Evolutionary conservation across 1,139 yeast species (phyloP).

Genomic region (Yamadazyma blattariae): DNA sequence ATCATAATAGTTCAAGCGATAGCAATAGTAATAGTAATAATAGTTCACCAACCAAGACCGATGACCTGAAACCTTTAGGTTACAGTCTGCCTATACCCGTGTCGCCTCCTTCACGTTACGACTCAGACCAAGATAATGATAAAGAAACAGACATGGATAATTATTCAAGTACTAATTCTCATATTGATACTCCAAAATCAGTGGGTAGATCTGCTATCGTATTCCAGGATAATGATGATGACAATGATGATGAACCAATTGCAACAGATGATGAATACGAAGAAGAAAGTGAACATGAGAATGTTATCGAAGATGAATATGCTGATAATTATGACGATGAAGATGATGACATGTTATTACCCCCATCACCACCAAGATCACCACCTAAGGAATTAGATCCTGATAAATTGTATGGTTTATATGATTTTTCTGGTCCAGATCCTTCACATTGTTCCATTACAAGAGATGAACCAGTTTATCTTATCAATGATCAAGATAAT

Average conservation of each 20-base stretch:
- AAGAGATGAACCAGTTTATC: slow-evolving; percentile 78
- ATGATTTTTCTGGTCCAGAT: slow-evolving; percentile 88
- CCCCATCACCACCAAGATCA: slow-evolving; percentile 70
- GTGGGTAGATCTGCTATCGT: not conserved
- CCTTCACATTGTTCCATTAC: slow-evolving; percentile 84
- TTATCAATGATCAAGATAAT: slow-evolving; percentile 84
- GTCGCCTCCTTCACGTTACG: not conserved
- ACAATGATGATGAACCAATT: not conserved
- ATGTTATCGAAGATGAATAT: slow-evolving; percentile 7
- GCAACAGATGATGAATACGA: not conserved
- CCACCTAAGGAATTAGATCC: slow-evolving; percentile 87
- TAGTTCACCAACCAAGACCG: not conserved
- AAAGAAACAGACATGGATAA: not conserved
- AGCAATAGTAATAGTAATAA: not conserved
- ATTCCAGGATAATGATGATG: not conserved
- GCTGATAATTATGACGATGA: slow-evolving; percentile 15
- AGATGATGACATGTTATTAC: slow-evolving; percentile 26
- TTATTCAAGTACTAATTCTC: not conserved
- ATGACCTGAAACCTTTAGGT: not conserved
- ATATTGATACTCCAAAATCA: not conserved
- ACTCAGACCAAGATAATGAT: no score
- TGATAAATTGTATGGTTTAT: slow-evolving; percentile 78
- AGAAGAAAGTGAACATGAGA: not conserved
- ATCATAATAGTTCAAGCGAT: not conserved
- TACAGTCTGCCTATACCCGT: not conserved